Conservation (phyloP, 345 rosid genomes). For the Dipteronia sinensis region DNA sequence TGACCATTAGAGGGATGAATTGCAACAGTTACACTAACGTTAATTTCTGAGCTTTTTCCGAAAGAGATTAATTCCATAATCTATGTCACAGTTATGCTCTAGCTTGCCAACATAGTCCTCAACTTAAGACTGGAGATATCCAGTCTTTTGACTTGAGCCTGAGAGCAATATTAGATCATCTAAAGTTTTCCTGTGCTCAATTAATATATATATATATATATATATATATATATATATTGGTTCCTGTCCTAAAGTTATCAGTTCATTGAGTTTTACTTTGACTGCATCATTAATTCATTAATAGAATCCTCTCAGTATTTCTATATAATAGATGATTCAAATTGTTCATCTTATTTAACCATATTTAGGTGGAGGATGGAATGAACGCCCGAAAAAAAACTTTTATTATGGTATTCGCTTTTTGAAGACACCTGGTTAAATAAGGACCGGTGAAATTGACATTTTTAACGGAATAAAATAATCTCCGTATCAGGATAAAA, state of each 20-base stretch:
- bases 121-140: not conserved
- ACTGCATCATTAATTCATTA: not conserved
- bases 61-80: not conserved
- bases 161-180: too few relatives aligned
- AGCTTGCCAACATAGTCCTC: not conserved
- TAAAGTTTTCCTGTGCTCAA: too few relatives aligned
- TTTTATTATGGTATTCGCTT: not conserved
- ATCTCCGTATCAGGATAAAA: not conserved
- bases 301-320: not conserved
- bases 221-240: too few relatives aligned
- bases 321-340: not conserved
- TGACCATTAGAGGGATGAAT: not conserved
- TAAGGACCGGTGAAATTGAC: not conserved
- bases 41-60: not conserved
- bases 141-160: not conserved
- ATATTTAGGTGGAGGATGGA: not conserved
- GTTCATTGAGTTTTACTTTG: not conserved
- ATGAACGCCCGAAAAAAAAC: not conserved
- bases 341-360: not conserved
- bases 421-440: not conserved
- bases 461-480: not conserved
- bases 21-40: not conserved
- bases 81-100: not conserved
- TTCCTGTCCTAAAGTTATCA: not conserved
- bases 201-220: too few relatives aligned